Conservation (phyloP, 768 basidiomycete species). For the Podaxis carcinomalis region DNA sequence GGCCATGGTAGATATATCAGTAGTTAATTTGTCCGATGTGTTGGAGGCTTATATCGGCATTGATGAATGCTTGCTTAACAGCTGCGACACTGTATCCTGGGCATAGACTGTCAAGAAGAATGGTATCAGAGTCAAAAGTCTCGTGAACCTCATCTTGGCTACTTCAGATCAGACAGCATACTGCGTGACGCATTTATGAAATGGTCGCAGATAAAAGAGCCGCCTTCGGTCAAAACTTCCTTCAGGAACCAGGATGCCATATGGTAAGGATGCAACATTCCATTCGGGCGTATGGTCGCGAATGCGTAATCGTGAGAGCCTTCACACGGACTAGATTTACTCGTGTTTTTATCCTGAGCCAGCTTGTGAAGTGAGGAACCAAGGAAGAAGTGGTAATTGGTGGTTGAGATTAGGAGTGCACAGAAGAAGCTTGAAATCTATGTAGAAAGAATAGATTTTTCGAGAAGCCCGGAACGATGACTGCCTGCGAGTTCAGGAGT, state of each 20-base stretch:
- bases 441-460: neutral
- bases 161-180: neutral
- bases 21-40: neutral
- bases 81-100: constrained; percentile 19
- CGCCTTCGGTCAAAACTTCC: neutral
- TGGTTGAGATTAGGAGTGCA: neutral
- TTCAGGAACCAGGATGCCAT: neutral
- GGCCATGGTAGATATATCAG: neutral
- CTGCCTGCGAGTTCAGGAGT: neutral
- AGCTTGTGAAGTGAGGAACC: neutral
- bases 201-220: neutral
- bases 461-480: neutral
- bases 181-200: neutral
- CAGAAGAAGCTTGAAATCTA: neutral
- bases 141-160: neutral
- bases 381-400: neutral
- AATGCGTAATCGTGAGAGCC: neutral
- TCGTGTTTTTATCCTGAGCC: neutral
- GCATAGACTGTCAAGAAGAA: constrained; percentile 4
- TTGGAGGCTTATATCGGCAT: constrained; percentile 17
- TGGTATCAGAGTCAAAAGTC: neutral
- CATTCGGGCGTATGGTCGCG: neutral
- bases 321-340: neutral
- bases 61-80: constrained; percentile 22
- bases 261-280: neutral